Evolutionary conservation across 192 early-diverging fungal genomes (phyloP).

Genomic region (Coemansia sp.): DNA sequence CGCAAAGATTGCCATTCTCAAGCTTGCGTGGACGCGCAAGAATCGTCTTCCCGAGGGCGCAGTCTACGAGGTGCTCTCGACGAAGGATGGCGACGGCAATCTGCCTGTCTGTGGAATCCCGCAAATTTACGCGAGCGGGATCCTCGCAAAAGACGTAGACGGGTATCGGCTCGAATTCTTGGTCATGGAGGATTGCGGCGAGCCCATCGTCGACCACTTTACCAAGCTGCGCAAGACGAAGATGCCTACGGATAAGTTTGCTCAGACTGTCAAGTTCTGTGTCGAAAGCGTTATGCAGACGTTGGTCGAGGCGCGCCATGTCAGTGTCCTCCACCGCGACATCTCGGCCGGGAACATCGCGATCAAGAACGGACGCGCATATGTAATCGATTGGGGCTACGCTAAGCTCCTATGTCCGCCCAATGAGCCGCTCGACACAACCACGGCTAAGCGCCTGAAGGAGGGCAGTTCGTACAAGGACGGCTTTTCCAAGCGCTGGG

Average conservation of each 20-base stretch:
- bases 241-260: background rate
- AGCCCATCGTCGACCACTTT: background rate
- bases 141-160: background rate
- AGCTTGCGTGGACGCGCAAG: constrained; percentile 7
- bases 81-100: background rate
- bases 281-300: background rate
- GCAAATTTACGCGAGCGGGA: background rate
- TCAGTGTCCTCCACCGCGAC: constrained; percentile 11
- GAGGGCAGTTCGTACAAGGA: background rate
- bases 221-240: background rate
- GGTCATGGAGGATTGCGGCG: constrained; percentile 15
- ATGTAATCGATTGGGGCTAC: constrained; percentile 16
- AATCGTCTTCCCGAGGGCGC: constrained; percentile 17
- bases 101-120: background rate
- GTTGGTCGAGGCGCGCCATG: background rate
- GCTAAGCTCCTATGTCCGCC: background rate
- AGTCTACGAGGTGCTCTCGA: constrained; percentile 7
- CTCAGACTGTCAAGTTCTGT: background rate
- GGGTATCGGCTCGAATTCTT: constrained; percentile 14
- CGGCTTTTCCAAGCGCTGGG: background rate
- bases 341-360: constrained; percentile 12
- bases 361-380: background rate
- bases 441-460: background rate
- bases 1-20: background rate
- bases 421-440: background rate